These are phyloP conservation scores for Neurospora pannonica DNA, from an alignment of 495 filamentous ascomycete genomes.

Conservation along the genomic window DNA sequence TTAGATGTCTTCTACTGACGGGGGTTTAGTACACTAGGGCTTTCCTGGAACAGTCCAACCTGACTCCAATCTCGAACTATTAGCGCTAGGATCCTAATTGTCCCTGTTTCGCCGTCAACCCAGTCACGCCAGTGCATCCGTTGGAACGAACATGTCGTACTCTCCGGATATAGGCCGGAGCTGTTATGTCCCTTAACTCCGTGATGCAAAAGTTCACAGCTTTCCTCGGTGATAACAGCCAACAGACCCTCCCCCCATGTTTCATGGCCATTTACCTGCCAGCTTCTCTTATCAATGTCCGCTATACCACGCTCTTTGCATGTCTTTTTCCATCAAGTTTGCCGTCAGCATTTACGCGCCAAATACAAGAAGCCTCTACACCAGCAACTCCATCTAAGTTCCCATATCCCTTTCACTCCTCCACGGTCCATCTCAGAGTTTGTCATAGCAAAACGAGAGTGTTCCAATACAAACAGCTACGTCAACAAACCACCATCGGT, in stretches of 20 bases:
- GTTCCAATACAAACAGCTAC: not conserved
- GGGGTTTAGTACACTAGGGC: not conserved
- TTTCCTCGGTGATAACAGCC: not conserved
- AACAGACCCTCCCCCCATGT: not conserved
- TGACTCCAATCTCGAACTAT: not conserved
- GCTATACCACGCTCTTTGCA: not conserved
- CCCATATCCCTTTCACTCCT: not conserved
- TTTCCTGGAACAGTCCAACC: not conserved
- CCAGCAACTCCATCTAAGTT: not conserved
- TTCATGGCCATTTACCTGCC: not conserved
- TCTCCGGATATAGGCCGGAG: not conserved
- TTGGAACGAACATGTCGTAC: not conserved
- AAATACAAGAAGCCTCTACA: not conserved
- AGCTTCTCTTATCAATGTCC: not conserved
- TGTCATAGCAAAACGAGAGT: not conserved
- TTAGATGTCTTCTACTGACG: not conserved
- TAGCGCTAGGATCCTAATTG: not conserved
- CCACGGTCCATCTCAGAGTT: not conserved
- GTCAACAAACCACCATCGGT: not conserved
- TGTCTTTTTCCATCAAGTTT: not conserved
- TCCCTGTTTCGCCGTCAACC: not conserved
- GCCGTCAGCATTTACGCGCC: not conserved
- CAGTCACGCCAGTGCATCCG: not conserved
- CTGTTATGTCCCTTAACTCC: not conserved
- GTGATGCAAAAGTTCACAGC: not conserved